A percentile compares a stretch with the other conserved stretches of the same genome.
Conservation (phyloP, 495 filamentous ascomycete species). For the Aspergillus nidulans region DNA sequence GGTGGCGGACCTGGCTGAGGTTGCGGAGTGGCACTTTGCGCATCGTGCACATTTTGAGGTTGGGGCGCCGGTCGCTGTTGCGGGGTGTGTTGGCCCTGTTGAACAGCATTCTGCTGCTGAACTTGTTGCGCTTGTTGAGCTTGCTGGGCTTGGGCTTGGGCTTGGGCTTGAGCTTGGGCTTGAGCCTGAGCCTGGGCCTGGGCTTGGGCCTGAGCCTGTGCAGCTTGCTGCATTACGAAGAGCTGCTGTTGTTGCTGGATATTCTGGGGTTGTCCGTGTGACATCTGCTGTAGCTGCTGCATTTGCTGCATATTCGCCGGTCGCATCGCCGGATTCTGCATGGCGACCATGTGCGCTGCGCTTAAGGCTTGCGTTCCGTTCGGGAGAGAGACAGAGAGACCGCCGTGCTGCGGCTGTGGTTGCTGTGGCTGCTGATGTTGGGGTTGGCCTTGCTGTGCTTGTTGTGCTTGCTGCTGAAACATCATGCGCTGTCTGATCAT, state of each 20-base stretch:
- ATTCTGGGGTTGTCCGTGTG: constrained; percentile 50
- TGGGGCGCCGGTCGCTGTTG: constrained; percentile 42
- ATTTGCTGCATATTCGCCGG: constrained; percentile 35
- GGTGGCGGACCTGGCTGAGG: constrained; percentile 48
- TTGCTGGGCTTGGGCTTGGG: constrained; percentile 32
- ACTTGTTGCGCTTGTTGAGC: constrained; percentile 32
- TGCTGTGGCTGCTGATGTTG: constrained; percentile 44
- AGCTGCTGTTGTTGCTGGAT: constrained; percentile 49
- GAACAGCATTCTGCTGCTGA: constrained; percentile 38
- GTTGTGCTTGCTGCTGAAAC: constrained; percentile 18
- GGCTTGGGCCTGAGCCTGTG: constrained; percentile 32
- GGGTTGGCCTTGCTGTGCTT: constrained; percentile 23
- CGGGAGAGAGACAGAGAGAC: constrained; percentile 50
- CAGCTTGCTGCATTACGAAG: constrained; percentile 27
- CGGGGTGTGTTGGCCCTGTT: constrained; percentile 44
- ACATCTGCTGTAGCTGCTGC: constrained; percentile 49
- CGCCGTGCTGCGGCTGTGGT: constrained; percentile 45
- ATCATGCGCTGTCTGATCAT: constrained; percentile 17
- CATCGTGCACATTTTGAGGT: constrained; percentile 42
- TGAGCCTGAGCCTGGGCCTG: constrained; percentile 24
- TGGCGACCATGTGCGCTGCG: constrained; percentile 51
- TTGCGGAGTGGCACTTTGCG: constrained; percentile 47
- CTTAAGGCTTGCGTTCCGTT: constrained; percentile 57
- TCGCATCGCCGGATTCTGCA: constrained; percentile 49
- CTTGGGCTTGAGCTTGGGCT: constrained; percentile 31